These are phyloP conservation scores for Pisolithus sp. DNA, from an alignment of 768 basidiomycete species.

Conservation along the genomic window DNA sequence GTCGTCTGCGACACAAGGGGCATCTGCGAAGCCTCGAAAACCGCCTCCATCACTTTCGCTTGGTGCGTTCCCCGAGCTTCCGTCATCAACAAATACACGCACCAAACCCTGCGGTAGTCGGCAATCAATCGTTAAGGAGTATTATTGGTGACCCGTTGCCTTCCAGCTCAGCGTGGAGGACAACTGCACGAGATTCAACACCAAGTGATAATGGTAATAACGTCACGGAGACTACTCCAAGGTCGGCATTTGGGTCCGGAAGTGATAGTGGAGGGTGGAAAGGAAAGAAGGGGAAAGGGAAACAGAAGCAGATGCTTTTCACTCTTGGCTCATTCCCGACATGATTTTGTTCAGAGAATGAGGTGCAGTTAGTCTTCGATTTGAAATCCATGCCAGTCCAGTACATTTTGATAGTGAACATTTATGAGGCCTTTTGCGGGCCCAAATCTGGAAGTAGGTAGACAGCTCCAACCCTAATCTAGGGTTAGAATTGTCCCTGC, in stretches of 20 bases:
- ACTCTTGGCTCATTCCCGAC: constrained; percentile 48
- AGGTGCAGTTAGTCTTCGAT: too few relatives aligned
- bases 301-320: constrained; percentile 82
- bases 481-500: too few relatives aligned
- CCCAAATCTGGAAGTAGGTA: too few relatives aligned
- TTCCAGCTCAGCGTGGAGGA: constrained; percentile 27
- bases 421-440: too few relatives aligned
- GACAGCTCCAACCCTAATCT: too few relatives aligned
- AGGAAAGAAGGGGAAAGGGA: constrained; percentile 74
- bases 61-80: constrained; percentile 66
- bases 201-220: constrained; percentile 30
- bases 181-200: constrained; percentile 2
- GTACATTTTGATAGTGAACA: too few relatives aligned
- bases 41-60: constrained; percentile 42
- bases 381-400: too few relatives aligned
- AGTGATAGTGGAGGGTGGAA: constrained; percentile 26
- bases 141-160: constrained; percentile 47
- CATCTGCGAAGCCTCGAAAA: background rate
- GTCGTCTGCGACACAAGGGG: constrained; percentile 6
- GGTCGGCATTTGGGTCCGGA: constrained; percentile 6
- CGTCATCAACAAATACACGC: constrained; percentile 35
- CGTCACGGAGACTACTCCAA: constrained; percentile 7
- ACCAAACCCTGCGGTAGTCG: constrained; percentile 44
- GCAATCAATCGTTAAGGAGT: constrained; percentile 62
- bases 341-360: constrained; percentile 2